A percentile compares a stretch with the other conserved stretches of the same genome.
Evolutionary conservation across 2,329 filamentous ascomycete species (phyloP).

Genomic region (Ophiostoma pallidulum): DNA sequence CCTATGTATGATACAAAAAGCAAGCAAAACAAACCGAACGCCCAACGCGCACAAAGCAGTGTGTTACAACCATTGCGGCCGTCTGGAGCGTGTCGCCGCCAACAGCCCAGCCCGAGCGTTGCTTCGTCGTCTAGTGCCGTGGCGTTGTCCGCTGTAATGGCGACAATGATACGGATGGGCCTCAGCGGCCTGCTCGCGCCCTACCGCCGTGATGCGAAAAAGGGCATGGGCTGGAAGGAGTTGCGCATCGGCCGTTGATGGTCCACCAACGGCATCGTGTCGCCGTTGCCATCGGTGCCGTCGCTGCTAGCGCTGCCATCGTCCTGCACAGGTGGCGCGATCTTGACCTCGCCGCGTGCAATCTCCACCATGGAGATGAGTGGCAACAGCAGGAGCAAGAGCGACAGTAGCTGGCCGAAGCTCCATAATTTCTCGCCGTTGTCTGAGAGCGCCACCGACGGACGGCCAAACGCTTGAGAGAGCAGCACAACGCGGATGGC

Average conservation of each 20-base stretch:
- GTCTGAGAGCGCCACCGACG: slow-evolving; percentile 41
- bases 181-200: neutral
- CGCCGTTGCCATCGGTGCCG: neutral
- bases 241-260: slow-evolving; percentile 20
- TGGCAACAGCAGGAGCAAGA: slow-evolving; percentile 51
- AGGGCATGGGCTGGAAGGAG: slow-evolving; percentile 37
- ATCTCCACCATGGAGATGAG: slow-evolving; percentile 52
- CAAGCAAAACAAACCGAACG: too few species aligned
- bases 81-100: too few species aligned
- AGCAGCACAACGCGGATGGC: slow-evolving; percentile 46
- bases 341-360: slow-evolving; percentile 31
- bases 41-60: too few species aligned
- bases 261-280: slow-evolving; percentile 27
- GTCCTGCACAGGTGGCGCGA: slow-evolving; percentile 35
- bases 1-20: too few species aligned
- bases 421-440: slow-evolving; percentile 48
- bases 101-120: too few species aligned
- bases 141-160: too few species aligned
- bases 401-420: slow-evolving; percentile 52
- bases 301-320: slow-evolving; percentile 18
- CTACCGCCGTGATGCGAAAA: slow-evolving; percentile 27
- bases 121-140: too few species aligned
- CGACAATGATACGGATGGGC: too few species aligned
- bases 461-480: slow-evolving; percentile 50
- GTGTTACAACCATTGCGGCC: too few species aligned